Base-by-base conservation (phyloP, 2,329 filamentous ascomycete genomes). In the Westerdykella ornata region DNA sequence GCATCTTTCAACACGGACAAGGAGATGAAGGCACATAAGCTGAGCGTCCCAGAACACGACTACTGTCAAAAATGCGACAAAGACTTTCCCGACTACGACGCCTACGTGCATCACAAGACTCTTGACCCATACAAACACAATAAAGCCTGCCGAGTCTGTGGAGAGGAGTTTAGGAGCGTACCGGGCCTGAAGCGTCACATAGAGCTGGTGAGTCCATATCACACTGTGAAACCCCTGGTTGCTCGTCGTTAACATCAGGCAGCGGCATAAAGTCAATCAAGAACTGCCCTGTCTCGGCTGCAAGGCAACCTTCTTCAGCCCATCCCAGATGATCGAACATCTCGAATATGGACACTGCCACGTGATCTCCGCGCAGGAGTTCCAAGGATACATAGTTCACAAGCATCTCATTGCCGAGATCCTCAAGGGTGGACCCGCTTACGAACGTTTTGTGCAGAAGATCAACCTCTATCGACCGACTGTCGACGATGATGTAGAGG, bases 81-180 rank as follows among this genome's bases (percentile, higher is more conserved):
- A 22, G 60, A 76, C 50, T 76, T 72, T 42, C 55, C 63, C 1
- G 62, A 67, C 9, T 71, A 69, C 34, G 68, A 71, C 26, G 60
- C 64, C 3, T 56, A 72, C 2, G 62, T 72, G 6, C 53, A 67
- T n/a, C 75, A 78, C 59, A 76, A 75, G 51, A 56, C 57, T 9
- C 51, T 47, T 33, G 44, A 49, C 6, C 61, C 63, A 1, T 51
- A 59, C 38, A 54, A 64, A 2, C 68, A 66, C 20, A 72, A 77
- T 46, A 72, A 75, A 35, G 70, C 70, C 38, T 82, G 78, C 54
- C 72, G 75, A 11, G 66, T 78, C 32, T 81, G 78, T 39, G 74
- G 72, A 11, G 56, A 69, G 7, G 76, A 80, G 32, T 80, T 78
- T 60, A 71, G 72, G 45, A 76, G 70, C 19, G 63, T 69, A 2